These are phyloP conservation scores for Saccharomycopsis lassenensis DNA, from an alignment of 805 yeast species.

Conservation along the genomic window DNA sequence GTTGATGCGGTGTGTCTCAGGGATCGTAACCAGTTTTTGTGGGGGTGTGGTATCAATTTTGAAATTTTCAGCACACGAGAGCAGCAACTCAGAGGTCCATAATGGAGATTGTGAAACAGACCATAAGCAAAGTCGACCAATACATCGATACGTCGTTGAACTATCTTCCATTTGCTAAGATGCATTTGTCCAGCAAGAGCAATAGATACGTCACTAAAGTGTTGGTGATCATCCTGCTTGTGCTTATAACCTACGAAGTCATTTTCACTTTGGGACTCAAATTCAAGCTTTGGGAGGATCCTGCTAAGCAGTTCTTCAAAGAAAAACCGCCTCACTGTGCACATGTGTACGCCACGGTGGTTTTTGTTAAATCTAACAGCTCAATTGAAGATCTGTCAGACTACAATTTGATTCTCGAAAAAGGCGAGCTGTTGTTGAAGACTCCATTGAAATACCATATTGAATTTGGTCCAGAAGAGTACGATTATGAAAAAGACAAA, in stretches of 20 bases:
- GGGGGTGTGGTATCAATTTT: too few relatives aligned
- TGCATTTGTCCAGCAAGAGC: constrained; percentile 5
- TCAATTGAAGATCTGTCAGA: neutral
- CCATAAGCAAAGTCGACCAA: too few relatives aligned
- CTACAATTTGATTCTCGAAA: neutral
- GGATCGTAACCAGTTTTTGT: too few relatives aligned
- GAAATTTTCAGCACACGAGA: too few relatives aligned
- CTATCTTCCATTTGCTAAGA: constrained; percentile 16
- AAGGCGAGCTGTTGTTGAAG: constrained; percentile 19
- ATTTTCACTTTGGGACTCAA: constrained; percentile 34
- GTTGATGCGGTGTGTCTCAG: too few relatives aligned
- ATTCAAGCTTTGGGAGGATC: constrained; percentile 35
- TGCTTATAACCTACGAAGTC: constrained; percentile 27
- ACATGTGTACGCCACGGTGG: constrained; percentile 48
- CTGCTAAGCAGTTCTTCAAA: constrained; percentile 51
- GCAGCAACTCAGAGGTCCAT: too few relatives aligned
- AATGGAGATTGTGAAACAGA: too few relatives aligned
- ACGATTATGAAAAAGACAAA: constrained; percentile 44
- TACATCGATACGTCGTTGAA: neutral
- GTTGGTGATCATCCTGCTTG: constrained; percentile 18
- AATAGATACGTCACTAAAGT: constrained; percentile 20
- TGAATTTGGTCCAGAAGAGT: constrained; percentile 78
- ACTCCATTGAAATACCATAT: constrained; percentile 48
- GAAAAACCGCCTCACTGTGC: constrained; percentile 75
- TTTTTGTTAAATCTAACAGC: constrained; percentile 23